These are phyloP conservation scores for Tilletia walkeri DNA, from an alignment of 1,284 basidiomycete genomes.

Conservation along the genomic window DNA sequence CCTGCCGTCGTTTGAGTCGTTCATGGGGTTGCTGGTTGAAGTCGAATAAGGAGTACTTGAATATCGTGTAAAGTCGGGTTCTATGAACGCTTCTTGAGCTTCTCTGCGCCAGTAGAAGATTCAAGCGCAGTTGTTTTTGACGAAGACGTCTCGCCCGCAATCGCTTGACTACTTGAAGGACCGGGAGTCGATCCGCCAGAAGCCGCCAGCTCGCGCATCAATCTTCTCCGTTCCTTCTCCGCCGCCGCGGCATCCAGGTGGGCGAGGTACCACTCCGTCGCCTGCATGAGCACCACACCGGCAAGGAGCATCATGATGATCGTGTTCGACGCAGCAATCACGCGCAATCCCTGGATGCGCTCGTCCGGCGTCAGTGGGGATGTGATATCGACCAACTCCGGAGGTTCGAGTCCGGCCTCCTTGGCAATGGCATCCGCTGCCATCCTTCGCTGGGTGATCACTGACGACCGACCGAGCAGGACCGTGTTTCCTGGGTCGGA, in stretches of 20 bases:
- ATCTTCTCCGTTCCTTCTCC: slow-evolving; percentile 10
- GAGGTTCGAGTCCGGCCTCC: slow-evolving; percentile 16
- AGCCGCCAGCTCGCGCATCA: slow-evolving; percentile 14
- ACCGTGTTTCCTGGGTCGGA: slow-evolving; percentile 41
- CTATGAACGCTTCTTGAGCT: slow-evolving; percentile 13
- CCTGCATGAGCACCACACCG: slow-evolving; percentile 49
- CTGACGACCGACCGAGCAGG: slow-evolving; percentile 35
- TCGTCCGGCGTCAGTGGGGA: slow-evolving; percentile 41
- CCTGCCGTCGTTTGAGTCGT: no score
- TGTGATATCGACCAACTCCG: slow-evolving; percentile 16
- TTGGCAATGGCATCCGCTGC: slow-evolving; percentile 32
- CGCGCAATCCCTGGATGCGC: slow-evolving; percentile 36
- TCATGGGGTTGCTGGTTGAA: no score
- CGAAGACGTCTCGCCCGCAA: not conserved
- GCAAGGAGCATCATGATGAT: slow-evolving; percentile 41
- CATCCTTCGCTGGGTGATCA: slow-evolving; percentile 36
- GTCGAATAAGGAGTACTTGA: no score
- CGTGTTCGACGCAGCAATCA: slow-evolving; percentile 49
- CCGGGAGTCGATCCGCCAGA: not conserved
- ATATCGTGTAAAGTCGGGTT: not conserved
- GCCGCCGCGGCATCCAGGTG: not conserved
- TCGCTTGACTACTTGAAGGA: not conserved
- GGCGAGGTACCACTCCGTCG: slow-evolving; percentile 44
- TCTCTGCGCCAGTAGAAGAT: not conserved
- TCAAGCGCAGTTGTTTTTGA: not conserved